Conservation (phyloP, 345 rosid genomes). For the Lepidium sativum region DNA sequence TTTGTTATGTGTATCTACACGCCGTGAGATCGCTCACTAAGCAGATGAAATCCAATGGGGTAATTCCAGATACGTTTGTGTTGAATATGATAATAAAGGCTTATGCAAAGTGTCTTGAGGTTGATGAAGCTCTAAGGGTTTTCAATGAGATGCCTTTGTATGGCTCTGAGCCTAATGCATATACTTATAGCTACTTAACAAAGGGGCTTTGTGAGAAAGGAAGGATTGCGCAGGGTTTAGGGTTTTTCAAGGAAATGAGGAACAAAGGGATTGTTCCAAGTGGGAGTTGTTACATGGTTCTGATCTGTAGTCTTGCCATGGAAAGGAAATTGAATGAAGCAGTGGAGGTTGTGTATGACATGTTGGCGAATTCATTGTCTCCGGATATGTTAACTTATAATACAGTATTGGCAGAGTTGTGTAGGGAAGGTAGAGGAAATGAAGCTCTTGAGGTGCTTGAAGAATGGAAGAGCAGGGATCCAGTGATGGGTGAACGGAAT, state of each 20-base stretch:
- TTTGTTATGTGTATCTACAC: constrained; percentile 69
- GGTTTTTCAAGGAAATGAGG: constrained; percentile 73
- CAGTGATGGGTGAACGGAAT: constrained; percentile 59
- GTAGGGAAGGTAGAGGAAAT: constrained; percentile 52
- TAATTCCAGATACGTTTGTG: constrained; percentile 71
- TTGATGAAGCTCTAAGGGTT: constrained; percentile 70
- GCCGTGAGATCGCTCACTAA: constrained; percentile 63
- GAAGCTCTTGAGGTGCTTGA: constrained; percentile 72
- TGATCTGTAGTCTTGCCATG: constrained; percentile 77
- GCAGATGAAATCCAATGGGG: constrained; percentile 83
- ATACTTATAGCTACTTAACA: constrained; percentile 54
- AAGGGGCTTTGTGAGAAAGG: constrained; percentile 88
- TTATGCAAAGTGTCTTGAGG: constrained; percentile 54
- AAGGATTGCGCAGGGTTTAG: constrained; percentile 53
- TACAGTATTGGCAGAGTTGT: constrained; percentile 68
- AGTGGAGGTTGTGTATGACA: constrained; percentile 39
- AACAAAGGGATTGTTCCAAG: constrained; percentile 47
- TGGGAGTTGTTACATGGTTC: constrained; percentile 57
- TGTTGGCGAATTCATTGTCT: constrained; percentile 55
- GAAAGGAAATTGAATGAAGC: constrained; percentile 49
- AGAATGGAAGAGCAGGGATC: constrained; percentile 61
- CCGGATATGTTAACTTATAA: constrained; percentile 76
- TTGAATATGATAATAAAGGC: constrained; percentile 93
- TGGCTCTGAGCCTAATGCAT: constrained; percentile 69
- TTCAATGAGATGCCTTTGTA: constrained; percentile 74